These are phyloP conservation scores for Sordariomycetes sp. DNA, from an alignment of 2,329 filamentous ascomycete species.

Conservation along the genomic window DNA sequence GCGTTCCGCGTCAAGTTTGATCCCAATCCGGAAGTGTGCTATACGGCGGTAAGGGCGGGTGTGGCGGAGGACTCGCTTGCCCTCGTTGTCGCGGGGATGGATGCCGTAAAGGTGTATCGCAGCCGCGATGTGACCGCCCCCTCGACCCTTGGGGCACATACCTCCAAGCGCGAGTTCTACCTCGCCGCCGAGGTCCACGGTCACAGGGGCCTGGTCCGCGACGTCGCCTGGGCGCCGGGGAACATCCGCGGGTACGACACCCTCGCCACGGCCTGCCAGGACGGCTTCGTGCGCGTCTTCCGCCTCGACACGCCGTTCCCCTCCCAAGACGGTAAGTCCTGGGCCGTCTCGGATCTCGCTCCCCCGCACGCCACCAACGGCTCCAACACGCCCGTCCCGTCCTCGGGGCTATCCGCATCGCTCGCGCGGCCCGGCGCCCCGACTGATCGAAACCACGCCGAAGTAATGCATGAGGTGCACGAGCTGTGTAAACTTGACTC, in stretches of 20 bases:
- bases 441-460: not conserved
- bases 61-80: constrained; percentile 69
- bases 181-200: constrained; percentile 65
- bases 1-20: constrained; percentile 82
- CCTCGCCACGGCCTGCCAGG: constrained; percentile 85
- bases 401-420: constrained; percentile 6
- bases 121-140: constrained; percentile 48
- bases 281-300: constrained; percentile 84
- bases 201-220: constrained; percentile 69
- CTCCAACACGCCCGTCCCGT: constrained; percentile 17
- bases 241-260: constrained; percentile 85
- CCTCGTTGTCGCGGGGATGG: constrained; percentile 79
- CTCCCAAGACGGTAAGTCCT: constrained; percentile 34
- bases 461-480: constrained; percentile 47
- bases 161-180: constrained; percentile 64
- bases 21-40: constrained; percentile 74
- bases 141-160: constrained; percentile 40
- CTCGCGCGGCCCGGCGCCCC: constrained; percentile 5
- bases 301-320: constrained; percentile 54
- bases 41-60: constrained; percentile 67
- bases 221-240: constrained; percentile 86
- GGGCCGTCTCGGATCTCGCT: constrained; percentile 33
- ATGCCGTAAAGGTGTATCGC: constrained; percentile 72
- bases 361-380: constrained; percentile 12
- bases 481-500: constrained; percentile 58